Base-by-base conservation (phyloP, 78 protist genomes). In the Chrysochromulina tobinii region DNA sequence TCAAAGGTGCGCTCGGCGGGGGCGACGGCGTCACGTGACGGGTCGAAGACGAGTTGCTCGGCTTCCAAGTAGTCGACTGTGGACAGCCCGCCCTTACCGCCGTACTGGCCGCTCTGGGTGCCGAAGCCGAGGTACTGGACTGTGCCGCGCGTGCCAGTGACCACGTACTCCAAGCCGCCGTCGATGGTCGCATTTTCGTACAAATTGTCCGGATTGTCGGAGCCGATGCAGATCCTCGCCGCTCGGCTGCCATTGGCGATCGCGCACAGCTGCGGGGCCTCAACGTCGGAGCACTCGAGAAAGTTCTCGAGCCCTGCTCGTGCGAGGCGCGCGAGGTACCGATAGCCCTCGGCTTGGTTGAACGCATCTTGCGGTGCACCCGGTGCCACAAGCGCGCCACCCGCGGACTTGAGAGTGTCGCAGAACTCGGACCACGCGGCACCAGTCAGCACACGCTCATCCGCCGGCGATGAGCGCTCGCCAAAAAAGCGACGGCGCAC, bases 141-240 rank as follows among this genome's bases (percentile, higher is more conserved):
- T 15, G 61, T 88, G 25, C 90, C 90, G 48, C 90, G 72, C 59
- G 83, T 27, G 79, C 90, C 90, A 14, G 64, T 12, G 15, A 88
- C 73, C 25, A 27, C 20, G 54, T 88, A 88, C 77, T 55, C 27
- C 17, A 21, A 20, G 7, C 38, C 1, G 48, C 81, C 66, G 25
- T 88, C 90, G 38, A 88, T 64, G 27, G 55, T 12, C 25, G 90
- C 90, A 55, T 66, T 88, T 58, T 88, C 61, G 54, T 88, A 88
- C 27, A 88, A 23, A 23, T 88, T 88, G 77, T 88, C 90, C 18
- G 90, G 90, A 4, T 64, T 61, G 90, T 88, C 90, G 17, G 90
- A 88, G 48, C 90, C 73, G 38, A 84, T 9, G 27, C 11, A 15
- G 58, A 75, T 21, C 2, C 27, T 66, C 38, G 69, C 69, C 12